Conservation (phyloP, 306 rosid species). For the Fragaria ananassa region DNA sequence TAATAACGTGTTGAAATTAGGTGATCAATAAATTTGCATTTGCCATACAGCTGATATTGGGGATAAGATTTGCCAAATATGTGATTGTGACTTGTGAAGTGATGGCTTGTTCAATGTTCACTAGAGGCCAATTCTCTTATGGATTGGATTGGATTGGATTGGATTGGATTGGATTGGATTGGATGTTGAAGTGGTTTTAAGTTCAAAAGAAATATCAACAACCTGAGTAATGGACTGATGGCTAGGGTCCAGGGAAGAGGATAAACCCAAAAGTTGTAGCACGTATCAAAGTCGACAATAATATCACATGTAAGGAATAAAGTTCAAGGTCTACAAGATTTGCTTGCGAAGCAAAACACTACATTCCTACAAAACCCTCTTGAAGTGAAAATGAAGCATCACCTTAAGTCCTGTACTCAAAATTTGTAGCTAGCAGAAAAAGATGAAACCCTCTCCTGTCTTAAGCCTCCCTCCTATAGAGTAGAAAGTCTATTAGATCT, state of each 20-base stretch:
- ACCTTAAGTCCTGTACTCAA: background rate
- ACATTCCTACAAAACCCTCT: background rate
- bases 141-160: background rate
- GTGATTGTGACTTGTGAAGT: background rate
- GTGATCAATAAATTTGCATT: background rate
- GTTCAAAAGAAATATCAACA: background rate
- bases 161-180: background rate
- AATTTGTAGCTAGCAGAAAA: background rate
- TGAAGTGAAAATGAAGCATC: constrained; percentile 3
- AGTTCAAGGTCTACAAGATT: constrained; percentile 1
- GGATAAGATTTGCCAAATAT: constrained; percentile 10
- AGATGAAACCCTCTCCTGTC: background rate
- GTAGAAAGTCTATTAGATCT: constrained; percentile 1
- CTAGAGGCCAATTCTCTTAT: background rate
- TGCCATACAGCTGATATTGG: background rate
- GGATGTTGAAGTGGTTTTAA: background rate
- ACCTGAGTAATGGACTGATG: background rate
- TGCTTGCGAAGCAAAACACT: constrained; percentile 2
- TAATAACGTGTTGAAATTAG: background rate
- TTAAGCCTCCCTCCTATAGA: background rate
- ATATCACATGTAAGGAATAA: background rate
- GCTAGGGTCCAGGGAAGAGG: background rate
- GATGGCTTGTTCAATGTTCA: background rate
- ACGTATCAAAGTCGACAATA: background rate
- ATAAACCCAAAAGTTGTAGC: constrained; percentile 5